Conservation (phyloP, 371 early-diverging fungal genomes). For the Zopfochytrium polystomum region DNA sequence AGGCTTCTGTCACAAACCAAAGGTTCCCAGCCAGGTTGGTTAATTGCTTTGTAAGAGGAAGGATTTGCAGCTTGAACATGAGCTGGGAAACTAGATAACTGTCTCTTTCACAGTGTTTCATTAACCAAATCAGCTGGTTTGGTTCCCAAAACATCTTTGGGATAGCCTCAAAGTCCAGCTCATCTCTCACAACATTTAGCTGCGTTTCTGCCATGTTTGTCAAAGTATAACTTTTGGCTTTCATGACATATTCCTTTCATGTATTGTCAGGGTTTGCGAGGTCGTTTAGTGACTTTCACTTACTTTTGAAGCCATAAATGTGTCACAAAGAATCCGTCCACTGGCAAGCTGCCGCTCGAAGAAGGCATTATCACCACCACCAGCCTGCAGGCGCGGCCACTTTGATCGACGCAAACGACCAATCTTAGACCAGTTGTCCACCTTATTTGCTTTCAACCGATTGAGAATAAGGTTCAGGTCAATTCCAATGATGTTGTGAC, state of each 20-base stretch:
- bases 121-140: constrained; percentile 58
- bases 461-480: constrained; percentile 89
- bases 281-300: neutral
- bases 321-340: constrained; percentile 95
- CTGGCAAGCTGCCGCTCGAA: constrained; percentile 69
- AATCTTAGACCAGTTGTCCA: constrained; percentile 74
- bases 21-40: constrained; percentile 93
- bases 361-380: constrained; percentile 72
- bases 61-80: constrained; percentile 81
- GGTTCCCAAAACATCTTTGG: constrained; percentile 65
- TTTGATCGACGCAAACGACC: constrained; percentile 78
- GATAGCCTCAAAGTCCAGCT: constrained; percentile 80
- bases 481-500: constrained; percentile 93
- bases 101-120: constrained; percentile 83
- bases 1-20: constrained; percentile 56
- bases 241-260: constrained; percentile 23
- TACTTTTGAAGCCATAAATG: constrained; percentile 81
- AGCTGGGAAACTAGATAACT: constrained; percentile 74
- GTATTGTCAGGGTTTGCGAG: neutral
- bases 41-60: constrained; percentile 94
- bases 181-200: constrained; percentile 77
- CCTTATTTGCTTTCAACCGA: constrained; percentile 80
- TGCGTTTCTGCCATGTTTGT: constrained; percentile 73
- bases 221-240: constrained; percentile 82
- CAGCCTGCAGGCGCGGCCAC: constrained; percentile 80